A percentile compares a stretch with the other conserved stretches of the same genome.
phyloP scores from a whole-genome alignment of 352 stramenopile species.

The Phytophthora boehmeriae region DNA sequence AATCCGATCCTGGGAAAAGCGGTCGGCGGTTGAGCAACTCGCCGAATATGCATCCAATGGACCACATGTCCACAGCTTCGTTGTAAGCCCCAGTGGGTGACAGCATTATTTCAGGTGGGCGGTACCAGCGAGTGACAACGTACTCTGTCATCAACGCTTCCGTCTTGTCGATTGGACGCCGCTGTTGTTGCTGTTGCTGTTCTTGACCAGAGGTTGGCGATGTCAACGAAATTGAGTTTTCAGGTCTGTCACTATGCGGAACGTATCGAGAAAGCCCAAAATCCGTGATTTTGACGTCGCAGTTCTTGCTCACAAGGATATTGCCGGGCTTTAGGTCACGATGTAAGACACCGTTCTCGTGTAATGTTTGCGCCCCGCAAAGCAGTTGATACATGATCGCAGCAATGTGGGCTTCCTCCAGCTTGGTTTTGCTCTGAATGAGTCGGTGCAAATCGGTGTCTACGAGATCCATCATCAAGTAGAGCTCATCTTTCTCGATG shows the following conservation, averaged over 20 bases:
- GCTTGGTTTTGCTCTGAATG: slow-evolving; percentile 90
- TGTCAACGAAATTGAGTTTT: slow-evolving; percentile 1
- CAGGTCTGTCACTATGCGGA: slow-evolving; percentile 38
- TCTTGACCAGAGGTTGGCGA: slow-evolving; percentile 18
- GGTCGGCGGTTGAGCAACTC: slow-evolving; percentile 85
- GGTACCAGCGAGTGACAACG: slow-evolving; percentile 88
- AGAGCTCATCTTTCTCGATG: slow-evolving; percentile 92
- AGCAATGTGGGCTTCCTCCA: slow-evolving; percentile 79
- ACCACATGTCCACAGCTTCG: slow-evolving; percentile 88
- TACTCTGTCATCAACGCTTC: slow-evolving; percentile 86
- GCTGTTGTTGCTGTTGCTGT: slow-evolving; percentile 25
- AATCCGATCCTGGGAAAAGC: slow-evolving; percentile 78
- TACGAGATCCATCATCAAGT: slow-evolving; percentile 95
- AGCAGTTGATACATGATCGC: slow-evolving; percentile 96
- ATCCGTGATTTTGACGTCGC: slow-evolving; percentile 87
- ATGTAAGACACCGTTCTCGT: slow-evolving; percentile 90
- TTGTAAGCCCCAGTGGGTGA: slow-evolving; percentile 80
- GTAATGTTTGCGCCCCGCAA: slow-evolving; percentile 88
- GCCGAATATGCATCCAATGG: slow-evolving; percentile 94
- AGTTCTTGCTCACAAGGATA: slow-evolving; percentile 87
- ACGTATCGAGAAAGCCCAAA: slow-evolving; percentile 83
- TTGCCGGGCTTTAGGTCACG: slow-evolving; percentile 86
- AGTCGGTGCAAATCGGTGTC: slow-evolving; percentile 93
- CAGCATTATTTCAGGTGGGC: slow-evolving; percentile 85
- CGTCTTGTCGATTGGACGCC: slow-evolving; percentile 49